Evolutionary conservation across 768 basidiomycete species (phyloP).

Genomic region (Chalciporus chontae): DNA sequence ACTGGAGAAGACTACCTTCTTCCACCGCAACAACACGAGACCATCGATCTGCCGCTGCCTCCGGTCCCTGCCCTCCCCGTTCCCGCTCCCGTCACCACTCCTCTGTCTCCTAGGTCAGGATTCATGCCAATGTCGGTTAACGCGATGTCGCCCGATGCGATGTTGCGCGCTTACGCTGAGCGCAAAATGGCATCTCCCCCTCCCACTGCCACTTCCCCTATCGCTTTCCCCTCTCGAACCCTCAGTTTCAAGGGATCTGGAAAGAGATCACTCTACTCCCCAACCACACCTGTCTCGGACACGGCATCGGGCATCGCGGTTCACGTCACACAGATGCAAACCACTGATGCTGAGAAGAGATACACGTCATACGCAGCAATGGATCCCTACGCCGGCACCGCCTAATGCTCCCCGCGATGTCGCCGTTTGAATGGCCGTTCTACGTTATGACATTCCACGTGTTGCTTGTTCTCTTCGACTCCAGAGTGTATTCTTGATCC

Average conservation of each 20-base stretch:
- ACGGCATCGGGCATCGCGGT: neutral
- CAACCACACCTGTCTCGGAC: slow-evolving; percentile 16
- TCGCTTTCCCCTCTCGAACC: slow-evolving; percentile 28
- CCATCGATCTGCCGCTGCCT: slow-evolving; percentile 28
- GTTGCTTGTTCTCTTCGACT: neutral
- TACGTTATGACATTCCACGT: slow-evolving; percentile 1
- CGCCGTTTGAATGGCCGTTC: neutral
- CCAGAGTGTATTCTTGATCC: slow-evolving; percentile 15
- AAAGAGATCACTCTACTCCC: slow-evolving; percentile 30
- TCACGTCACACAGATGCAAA: slow-evolving; percentile 9
- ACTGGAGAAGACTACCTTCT: slow-evolving; percentile 46
- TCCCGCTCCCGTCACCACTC: slow-evolving; percentile 22
- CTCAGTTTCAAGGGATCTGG: slow-evolving; percentile 22
- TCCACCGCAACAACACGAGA: slow-evolving; percentile 23
- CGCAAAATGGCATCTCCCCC: slow-evolving; percentile 36
- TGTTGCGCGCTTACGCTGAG: slow-evolving; percentile 71
- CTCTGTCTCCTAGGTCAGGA: slow-evolving; percentile 3
- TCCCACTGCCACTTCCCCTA: slow-evolving; percentile 21
- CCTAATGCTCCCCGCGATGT: slow-evolving; percentile 4
- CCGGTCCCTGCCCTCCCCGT: slow-evolving; percentile 32
- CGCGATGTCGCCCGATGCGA: slow-evolving; percentile 64
- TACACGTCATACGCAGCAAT: slow-evolving; percentile 24
- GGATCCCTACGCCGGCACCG: slow-evolving; percentile 22
- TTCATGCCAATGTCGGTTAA: slow-evolving; percentile 42
- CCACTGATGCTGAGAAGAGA: slow-evolving; percentile 18